Conservation (phyloP, 371 early-diverging fungal genomes). For the Mucor lusitanicus region DNA sequence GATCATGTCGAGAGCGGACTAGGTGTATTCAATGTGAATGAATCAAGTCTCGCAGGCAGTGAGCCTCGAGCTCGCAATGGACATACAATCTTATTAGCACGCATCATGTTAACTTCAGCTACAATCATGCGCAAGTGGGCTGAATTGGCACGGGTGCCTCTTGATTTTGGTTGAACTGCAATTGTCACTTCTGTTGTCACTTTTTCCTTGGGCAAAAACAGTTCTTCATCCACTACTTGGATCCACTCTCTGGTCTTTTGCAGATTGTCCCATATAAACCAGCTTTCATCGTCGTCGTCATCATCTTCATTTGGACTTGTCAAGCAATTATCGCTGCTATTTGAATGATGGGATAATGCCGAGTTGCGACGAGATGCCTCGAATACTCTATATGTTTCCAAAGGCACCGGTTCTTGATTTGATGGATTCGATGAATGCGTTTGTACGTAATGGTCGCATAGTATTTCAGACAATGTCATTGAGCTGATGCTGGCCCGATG, state of each 20-base stretch:
- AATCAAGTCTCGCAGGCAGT: conserved; percentile 45
- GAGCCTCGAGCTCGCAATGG: conserved; percentile 54
- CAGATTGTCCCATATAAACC: conserved; percentile 33
- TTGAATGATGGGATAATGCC: conserved; percentile 4
- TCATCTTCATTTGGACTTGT: neutral
- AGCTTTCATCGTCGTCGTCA: conserved; percentile 25
- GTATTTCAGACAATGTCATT: conserved; percentile 29
- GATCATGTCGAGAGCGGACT: conserved; percentile 14
- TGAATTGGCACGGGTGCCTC: conserved; percentile 52
- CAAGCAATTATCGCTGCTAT: neutral
- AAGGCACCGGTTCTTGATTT: conserved; percentile 15
- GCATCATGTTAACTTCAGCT: conserved; percentile 61
- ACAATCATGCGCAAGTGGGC: conserved; percentile 62
- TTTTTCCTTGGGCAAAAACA: conserved; percentile 9
- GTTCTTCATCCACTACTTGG: conserved; percentile 7
- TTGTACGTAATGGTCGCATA: conserved; percentile 40
- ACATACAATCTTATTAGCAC: conserved; percentile 55
- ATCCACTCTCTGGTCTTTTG: conserved; percentile 15
- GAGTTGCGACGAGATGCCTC: conserved; percentile 14
- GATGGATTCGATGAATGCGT: conserved; percentile 11
- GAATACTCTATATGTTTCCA: conserved; percentile 23
- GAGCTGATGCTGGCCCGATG: conserved; percentile 15
- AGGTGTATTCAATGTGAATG: conserved; percentile 18
- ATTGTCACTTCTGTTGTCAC: conserved; percentile 3
- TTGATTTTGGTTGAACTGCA: neutral